Evolutionary conservation across 805 yeast genomes (phyloP).

Genomic region (Candida ascalaphidarum): DNA sequence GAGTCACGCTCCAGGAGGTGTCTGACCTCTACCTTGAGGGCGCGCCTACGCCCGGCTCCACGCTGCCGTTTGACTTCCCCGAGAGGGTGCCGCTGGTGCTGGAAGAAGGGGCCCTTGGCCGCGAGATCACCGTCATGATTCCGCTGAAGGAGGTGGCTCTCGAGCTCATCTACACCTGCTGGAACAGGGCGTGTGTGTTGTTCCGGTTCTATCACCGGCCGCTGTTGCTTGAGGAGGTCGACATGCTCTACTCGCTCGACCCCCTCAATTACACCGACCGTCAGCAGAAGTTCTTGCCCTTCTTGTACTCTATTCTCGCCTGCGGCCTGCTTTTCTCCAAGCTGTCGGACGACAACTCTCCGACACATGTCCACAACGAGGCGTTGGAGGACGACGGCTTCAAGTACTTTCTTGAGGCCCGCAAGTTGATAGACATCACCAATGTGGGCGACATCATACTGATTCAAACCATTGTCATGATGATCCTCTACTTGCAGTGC

Average conservation of each 20-base stretch:
- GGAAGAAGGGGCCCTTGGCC: conserved; percentile 18
- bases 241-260: conserved; percentile 66
- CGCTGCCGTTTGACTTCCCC: conserved; percentile 3
- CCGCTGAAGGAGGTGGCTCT: conserved; percentile 73
- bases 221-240: conserved; percentile 64
- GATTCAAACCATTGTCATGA: conserved; percentile 80
- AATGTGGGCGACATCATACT: conserved; percentile 77
- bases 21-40: conserved; percentile 18
- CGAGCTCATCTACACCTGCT: conserved; percentile 62
- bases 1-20: conserved; percentile 16
- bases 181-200: conserved; percentile 81
- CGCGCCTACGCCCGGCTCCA: conserved; percentile 8
- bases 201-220: conserved; percentile 85
- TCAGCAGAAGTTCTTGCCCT: conserved; percentile 68
- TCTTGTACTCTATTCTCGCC: conserved; percentile 81
- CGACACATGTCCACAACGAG: conserved; percentile 13
- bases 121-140: conserved; percentile 56
- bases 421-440: conserved; percentile 71
- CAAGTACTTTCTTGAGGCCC: conserved; percentile 70
- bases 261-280: conserved; percentile 64
- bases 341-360: conserved; percentile 5
- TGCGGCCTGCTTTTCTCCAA: conserved; percentile 76
- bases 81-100: conserved; percentile 9
- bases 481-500: conserved; percentile 78
- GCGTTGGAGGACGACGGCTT: conserved; percentile 68